Base-by-base conservation (phyloP, 78 protist species). In the Cavenderia fasciculata region DNA sequence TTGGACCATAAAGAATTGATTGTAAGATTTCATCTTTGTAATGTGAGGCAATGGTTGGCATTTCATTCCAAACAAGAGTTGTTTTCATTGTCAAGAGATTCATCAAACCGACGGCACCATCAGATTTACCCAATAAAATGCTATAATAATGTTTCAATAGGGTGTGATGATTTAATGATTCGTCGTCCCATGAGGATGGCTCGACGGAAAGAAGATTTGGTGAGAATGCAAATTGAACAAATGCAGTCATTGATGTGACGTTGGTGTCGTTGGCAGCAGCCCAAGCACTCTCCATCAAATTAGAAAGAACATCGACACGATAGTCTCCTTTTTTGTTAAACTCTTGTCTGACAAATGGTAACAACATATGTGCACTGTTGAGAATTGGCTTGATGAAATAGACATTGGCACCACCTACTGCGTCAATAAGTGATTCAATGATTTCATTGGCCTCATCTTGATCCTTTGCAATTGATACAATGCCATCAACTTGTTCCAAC, bases 11-110 rank as follows among this genome's bases (percentile, higher is more conserved):
- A 23, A 82, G 36, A 27, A 82, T 14, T 11, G 78, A 36, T 33
- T 69, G 69, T 38, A 34, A 65, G 0, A 82, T 82, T 44, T 82
- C 90, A 29, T 82, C 90, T 21, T 68, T 41, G 23, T 82, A 82
- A 14, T 25, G 25, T 19, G 25, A 43, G 7, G 78, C 43, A 68
- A 82, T 57, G 41, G 52, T 70, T 52, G 90, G 90, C 8, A 29
- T 34, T 33, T 65, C 46, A 25, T 33, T 66, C 90, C 90, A 82
- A 14, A 68, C 36, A 11, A 23, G 59, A 23, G 59, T 68, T 4
- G 51, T 25, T 44, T 82, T 82, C 71, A 68, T 27, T 2, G 43
- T 23, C 56, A 82, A 56, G 4, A 82, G 33, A 44, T 82, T 82
- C 44, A 36, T 49, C 43, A 82, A 11, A n/a, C 90, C 90, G 29